Evolutionary conservation across 192 early-diverging fungal genomes (phyloP), one percentile per base, ranked within the genome.

Genomic region (Rhizoclosmatium sp.): DNA sequence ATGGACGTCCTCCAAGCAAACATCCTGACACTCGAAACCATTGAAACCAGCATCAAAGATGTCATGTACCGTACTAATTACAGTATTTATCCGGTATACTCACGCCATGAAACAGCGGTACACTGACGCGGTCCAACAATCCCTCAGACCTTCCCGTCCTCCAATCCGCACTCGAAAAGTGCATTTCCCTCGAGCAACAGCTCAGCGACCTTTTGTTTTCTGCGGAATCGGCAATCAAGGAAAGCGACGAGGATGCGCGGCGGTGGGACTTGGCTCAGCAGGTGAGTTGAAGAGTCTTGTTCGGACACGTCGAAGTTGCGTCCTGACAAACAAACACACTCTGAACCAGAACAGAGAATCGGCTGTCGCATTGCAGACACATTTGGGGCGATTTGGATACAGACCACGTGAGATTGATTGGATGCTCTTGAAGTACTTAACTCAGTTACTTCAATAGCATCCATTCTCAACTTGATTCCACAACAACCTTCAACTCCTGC

Each of bases 41-140:
- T 59, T 59, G 71, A 72, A 44, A 14, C 21, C 19, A 39, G 48
- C 47, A 54, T 72, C 39, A 72, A 72, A 14, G 47, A n/a, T 2
- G 56, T 41, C 19, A 72, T 72, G 71, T 59, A 58, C 56, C 16
- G 19, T 12, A 31, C 31, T 2, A 1, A 12, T 19, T 58, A 58
- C 56, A n/a, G n/a, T 12, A 14, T 9, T 19, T 31, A 39, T 47
- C 31, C 14, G 1, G 1, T 47, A 9, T 41, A 14, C 19, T 47
- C 31, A 47, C 31, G 16, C 47, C 47, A n/a, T 49, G 2, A n/a
- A n/a, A 21, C 21, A 69, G 19, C 19, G 47, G 23, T 7, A 19
- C 39, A 40, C 47, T n/a, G 4, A 72, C 56, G 48, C 45, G n/a
- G 21, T 21, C 7, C 42, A 21, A 12, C 71, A 21, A 59, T 58